These are phyloP conservation scores for Boechera retrofracta DNA, from an alignment of 345 rosid species.

Conservation along the genomic window DNA sequence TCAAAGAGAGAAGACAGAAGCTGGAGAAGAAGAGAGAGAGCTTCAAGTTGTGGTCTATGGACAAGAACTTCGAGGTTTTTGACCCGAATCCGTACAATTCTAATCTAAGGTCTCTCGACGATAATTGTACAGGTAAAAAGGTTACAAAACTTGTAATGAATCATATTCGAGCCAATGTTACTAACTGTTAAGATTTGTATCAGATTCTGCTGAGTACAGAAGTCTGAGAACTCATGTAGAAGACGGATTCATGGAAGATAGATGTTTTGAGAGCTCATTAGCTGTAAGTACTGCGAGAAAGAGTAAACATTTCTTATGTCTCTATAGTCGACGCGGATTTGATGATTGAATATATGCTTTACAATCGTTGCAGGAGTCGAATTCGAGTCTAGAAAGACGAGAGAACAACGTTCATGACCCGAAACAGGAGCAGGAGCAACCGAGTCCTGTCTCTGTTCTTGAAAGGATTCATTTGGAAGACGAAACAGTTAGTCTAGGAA, in stretches of 20 bases:
- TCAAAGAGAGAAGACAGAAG: slow-evolving; percentile 47
- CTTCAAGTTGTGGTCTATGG: slow-evolving; percentile 37
- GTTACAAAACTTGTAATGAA: not conserved
- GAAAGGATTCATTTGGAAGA: slow-evolving; percentile 55
- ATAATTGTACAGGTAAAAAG: slow-evolving; percentile 26
- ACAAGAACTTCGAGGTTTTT: slow-evolving; percentile 37
- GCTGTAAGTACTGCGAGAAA: slow-evolving; percentile 43
- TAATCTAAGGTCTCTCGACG: slow-evolving; percentile 35
- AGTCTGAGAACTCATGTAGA: slow-evolving; percentile 33
- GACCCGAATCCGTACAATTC: slow-evolving; percentile 26
- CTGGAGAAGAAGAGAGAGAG: slow-evolving; percentile 47
- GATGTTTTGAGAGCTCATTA: slow-evolving; percentile 40
- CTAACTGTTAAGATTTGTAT: not conserved
- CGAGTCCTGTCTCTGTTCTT: slow-evolving; percentile 71
- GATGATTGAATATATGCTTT: slow-evolving; percentile 4
- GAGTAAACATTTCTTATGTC: slow-evolving; percentile 2
- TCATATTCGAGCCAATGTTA: not conserved
- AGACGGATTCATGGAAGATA: slow-evolving; percentile 36
- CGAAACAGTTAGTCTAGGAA: slow-evolving; percentile 39
- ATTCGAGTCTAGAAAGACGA: slow-evolving; percentile 42
- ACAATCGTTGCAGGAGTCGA: slow-evolving; percentile 50
- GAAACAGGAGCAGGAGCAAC: slow-evolving; percentile 53
- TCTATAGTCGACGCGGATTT: not conserved
- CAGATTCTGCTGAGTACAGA: slow-evolving; percentile 20
- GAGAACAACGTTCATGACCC: slow-evolving; percentile 35